These are phyloP conservation scores for Leishmania amazonensis DNA, from an alignment of 208 protist genomes.

Conservation along the genomic window DNA sequence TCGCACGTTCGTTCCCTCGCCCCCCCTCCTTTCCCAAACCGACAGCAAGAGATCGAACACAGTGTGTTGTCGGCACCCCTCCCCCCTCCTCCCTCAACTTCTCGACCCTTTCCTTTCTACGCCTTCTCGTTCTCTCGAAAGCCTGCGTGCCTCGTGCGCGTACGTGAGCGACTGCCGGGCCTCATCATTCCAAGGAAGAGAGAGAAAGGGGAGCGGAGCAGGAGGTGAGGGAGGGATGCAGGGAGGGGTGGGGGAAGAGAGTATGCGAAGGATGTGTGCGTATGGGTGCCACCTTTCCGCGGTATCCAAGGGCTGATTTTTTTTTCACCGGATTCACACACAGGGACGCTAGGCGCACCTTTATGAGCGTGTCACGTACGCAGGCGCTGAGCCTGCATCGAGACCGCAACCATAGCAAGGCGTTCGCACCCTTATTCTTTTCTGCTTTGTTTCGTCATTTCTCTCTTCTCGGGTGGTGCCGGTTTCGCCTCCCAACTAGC, in stretches of 20 bases:
- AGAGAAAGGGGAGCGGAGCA: not conserved
- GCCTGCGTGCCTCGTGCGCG: not conserved
- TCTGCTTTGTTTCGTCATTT: not conserved
- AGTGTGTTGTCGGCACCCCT: not conserved
- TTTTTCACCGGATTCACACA: too few relatives aligned
- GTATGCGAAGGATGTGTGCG: not conserved
- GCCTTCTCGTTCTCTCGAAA: not conserved
- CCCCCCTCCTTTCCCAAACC: not conserved
- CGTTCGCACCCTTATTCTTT: not conserved
- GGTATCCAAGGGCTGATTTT: slow-evolving; percentile 11
- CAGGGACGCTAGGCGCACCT: not conserved
- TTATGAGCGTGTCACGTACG: not conserved
- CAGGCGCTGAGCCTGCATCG: slow-evolving; percentile 51
- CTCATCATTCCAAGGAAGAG: not conserved
- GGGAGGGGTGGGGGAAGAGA: not conserved
- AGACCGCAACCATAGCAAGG: not conserved
- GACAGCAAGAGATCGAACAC: not conserved
- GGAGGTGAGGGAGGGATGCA: not conserved
- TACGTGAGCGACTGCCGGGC: not conserved
- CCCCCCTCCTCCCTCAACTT: not conserved
- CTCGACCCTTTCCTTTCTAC: not conserved
- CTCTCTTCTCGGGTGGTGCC: not conserved
- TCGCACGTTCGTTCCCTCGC: not conserved
- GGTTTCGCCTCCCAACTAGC: not conserved
- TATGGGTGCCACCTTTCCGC: not conserved